Evolutionary conservation across 805 yeast genomes (phyloP), one percentile per base, ranked within the genome.

Genomic region (Kluyveromyces nonfermentans): DNA sequence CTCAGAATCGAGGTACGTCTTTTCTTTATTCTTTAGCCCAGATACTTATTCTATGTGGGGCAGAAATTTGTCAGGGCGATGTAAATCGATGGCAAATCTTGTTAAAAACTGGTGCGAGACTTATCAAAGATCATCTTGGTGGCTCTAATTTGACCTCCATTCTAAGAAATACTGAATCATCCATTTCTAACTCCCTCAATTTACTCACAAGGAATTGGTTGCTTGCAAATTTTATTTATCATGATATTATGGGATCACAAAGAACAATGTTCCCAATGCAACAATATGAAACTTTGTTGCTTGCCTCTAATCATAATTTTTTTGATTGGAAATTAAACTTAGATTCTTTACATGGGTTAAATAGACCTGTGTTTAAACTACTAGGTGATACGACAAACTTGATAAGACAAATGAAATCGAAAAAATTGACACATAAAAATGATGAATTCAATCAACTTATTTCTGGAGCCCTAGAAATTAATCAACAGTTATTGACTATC

Each of bases 21-120:
- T 51, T 49, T 16, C 45, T 54, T 21, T 47, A 47, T 47, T 47
- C 55, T 15, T 57, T 85, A 37, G 89, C 94, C 1, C 75, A 81
- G 15, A 67, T 82, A 42, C 62, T 85, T 48, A 75, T 85, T 41
- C 67, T 85, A 41, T 75, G 84, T 50, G 86, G 83, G n/a, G 89
- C 85, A 1, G 88, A 84, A 55, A 82, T 85, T 42, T 85, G 90
- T 62, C 74, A 78, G 50, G 95, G 95, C 7, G 94, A 85, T 59
- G 86, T 83, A 31, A 71, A 71, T 32, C 76, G 79, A 55, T 85
- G 95, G 95, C 74, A 82, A 2, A 69, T 74, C 21, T 76, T 80
- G 53, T 65, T 85, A 45, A 71, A 72, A 35, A 72, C 78, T 71
- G 87, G 88, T 1, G 80, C 85, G 37, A 73, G 74, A 45, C 64